Conservation (phyloP, 257 asterid species). For the Eustoma russellianum region DNA sequence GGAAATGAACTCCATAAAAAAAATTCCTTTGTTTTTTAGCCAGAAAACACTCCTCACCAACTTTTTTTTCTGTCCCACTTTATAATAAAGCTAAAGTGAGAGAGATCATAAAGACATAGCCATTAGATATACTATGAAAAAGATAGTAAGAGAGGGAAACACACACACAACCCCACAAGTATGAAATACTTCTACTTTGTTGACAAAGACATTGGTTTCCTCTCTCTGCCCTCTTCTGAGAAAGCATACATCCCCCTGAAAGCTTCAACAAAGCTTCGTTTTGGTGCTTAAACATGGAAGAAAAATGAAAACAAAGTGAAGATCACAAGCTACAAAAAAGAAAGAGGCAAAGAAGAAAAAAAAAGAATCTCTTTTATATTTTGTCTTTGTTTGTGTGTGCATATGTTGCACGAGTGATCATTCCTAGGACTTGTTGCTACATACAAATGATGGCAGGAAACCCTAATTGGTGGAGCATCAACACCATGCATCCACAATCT, state of each 20-base stretch:
- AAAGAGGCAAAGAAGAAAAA: slow-evolving; percentile 2
- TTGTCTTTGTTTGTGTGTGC: not conserved
- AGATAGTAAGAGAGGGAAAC: slow-evolving; percentile 6
- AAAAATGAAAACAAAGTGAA: slow-evolving; percentile 21
- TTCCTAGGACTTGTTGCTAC: not conserved
- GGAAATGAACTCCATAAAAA: slow-evolving; percentile 47
- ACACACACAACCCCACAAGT: slow-evolving; percentile 27
- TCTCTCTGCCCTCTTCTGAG: slow-evolving; percentile 19
- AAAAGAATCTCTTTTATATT: slow-evolving; percentile 1
- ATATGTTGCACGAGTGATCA: not conserved
- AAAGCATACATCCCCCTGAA: slow-evolving; percentile 29
- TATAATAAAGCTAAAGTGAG: slow-evolving; percentile 27
- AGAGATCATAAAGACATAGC: slow-evolving; percentile 8
- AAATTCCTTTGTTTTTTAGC: slow-evolving; percentile 30
- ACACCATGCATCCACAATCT: slow-evolving; percentile 26
- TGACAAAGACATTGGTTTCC: slow-evolving; percentile 26
- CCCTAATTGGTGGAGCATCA: slow-evolving; percentile 89
- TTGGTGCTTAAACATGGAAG: slow-evolving; percentile 29
- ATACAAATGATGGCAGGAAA: slow-evolving; percentile 83
- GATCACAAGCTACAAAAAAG: not conserved
- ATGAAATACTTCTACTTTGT: slow-evolving; percentile 29
- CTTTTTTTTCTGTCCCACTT: slow-evolving; percentile 29
- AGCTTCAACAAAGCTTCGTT: slow-evolving; percentile 33
- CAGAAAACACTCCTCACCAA: slow-evolving; percentile 32
- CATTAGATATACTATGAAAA: slow-evolving; percentile 1